Evolutionary conservation across 352 stramenopile species (phyloP).

Genomic region (Globisporangium cederbergense): DNA sequence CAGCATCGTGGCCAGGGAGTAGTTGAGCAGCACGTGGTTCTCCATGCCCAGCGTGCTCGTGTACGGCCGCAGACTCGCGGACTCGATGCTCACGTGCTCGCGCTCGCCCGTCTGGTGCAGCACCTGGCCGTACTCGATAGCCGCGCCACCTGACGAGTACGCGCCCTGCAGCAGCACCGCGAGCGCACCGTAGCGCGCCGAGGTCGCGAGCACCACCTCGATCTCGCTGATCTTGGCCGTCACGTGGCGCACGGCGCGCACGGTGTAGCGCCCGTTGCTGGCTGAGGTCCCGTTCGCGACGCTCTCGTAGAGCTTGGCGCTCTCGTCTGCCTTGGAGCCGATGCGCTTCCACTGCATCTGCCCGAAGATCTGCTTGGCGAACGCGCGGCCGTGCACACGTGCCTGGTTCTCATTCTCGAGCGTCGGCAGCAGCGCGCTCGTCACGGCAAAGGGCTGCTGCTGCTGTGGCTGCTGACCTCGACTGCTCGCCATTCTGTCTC

Average conservation of each 20-base stretch:
- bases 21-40: conserved; percentile 56
- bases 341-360: conserved; percentile 70
- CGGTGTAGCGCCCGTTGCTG: conserved; percentile 27
- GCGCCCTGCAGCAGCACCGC: conserved; percentile 38
- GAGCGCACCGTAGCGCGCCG: conserved; percentile 32
- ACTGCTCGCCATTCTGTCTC: not conserved
- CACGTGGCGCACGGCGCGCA: conserved; percentile 56
- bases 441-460: not conserved
- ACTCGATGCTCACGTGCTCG: conserved; percentile 58
- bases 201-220: conserved; percentile 45
- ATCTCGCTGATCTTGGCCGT: conserved; percentile 45
- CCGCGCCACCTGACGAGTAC: conserved; percentile 37
- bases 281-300: conserved; percentile 8
- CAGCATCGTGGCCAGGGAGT: conserved; percentile 56
- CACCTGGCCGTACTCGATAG: conserved; percentile 44
- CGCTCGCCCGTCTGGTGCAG: conserved; percentile 60
- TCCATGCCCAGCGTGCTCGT: conserved; percentile 26
- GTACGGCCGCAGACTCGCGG: conserved; percentile 41
- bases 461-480: not conserved
- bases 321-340: conserved; percentile 39
- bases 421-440: conserved; percentile 15
- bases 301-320: conserved; percentile 61
- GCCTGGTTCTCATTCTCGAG: conserved; percentile 56
- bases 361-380: conserved; percentile 71
- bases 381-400: conserved; percentile 41